These are phyloP conservation scores for Lentinula sp. DNA, from an alignment of 768 basidiomycete genomes.

Conservation along the genomic window DNA sequence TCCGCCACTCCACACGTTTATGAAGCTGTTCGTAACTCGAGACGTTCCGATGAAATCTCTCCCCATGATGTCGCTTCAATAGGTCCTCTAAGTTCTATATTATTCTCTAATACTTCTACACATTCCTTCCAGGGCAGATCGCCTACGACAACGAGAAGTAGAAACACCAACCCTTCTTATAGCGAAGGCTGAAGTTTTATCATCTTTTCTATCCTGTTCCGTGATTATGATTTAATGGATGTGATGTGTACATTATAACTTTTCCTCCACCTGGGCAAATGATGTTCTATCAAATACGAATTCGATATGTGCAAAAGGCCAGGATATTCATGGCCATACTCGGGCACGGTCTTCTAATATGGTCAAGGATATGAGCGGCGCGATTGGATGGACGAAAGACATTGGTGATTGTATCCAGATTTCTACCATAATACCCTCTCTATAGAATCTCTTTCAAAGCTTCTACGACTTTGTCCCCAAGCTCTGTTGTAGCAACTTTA, in stretches of 20 bases:
- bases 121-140: background rate
- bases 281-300: too few relatives aligned
- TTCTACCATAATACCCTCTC: background rate
- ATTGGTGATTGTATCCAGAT: too few relatives aligned
- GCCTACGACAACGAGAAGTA: background rate
- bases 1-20: background rate
- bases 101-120: background rate
- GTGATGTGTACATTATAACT: too few relatives aligned
- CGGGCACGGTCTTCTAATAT: too few relatives aligned
- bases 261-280: too few relatives aligned
- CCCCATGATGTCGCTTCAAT: background rate
- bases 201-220: too few relatives aligned
- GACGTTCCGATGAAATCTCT: background rate
- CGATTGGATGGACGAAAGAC: too few relatives aligned
- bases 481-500: conserved; percentile 60
- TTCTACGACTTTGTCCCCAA: conserved; percentile 82
- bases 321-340: too few relatives aligned
- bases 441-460: conserved; percentile 55
- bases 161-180: background rate
- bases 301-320: too few relatives aligned
- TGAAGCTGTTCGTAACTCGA: background rate
- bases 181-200: background rate
- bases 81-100: background rate
- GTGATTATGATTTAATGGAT: too few relatives aligned
- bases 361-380: background rate